Percentiles rank a stretch among this genome's conserved stretches.
Evolutionary conservation across 495 filamentous ascomycete species (phyloP).

Genomic region (Hyaloscypha variabilis): DNA sequence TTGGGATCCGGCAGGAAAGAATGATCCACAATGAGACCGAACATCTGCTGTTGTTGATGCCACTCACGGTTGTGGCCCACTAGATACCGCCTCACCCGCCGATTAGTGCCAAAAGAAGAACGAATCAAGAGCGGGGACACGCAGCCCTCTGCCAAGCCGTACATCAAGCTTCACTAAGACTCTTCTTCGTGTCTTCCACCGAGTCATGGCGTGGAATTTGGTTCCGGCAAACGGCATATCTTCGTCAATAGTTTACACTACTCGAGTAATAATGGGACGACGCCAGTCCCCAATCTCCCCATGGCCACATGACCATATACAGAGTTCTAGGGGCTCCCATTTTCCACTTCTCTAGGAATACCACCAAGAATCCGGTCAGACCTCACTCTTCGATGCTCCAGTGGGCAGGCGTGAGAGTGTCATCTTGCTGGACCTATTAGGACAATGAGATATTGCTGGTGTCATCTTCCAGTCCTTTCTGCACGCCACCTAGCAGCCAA

Average conservation of each 20-base stretch:
- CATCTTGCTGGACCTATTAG: background rate
- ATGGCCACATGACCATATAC: too few species aligned
- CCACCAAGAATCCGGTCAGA: background rate
- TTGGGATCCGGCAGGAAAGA: background rate
- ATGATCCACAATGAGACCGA: constrained; percentile 25
- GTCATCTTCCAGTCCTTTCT: background rate
- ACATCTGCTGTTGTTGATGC: background rate
- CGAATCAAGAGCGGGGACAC: background rate
- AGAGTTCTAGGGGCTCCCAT: background rate
- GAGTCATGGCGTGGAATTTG: background rate
- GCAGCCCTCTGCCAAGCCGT: too few species aligned
- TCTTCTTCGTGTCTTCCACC: constrained; percentile 9
- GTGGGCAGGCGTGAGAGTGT: too few species aligned
- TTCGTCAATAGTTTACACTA: background rate
- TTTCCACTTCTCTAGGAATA: background rate
- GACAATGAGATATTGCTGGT: background rate
- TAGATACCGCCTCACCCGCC: background rate
- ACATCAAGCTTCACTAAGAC: constrained; percentile 1
- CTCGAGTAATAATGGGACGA: background rate
- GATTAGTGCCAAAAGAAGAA: background rate
- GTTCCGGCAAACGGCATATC: background rate
- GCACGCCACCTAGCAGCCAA: background rate
- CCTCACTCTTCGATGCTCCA: too few species aligned
- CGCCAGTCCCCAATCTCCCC: background rate
- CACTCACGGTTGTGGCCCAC: background rate